Conservation (phyloP, 495 filamentous ascomycete genomes). For the Astrocystis sublimbata region DNA sequence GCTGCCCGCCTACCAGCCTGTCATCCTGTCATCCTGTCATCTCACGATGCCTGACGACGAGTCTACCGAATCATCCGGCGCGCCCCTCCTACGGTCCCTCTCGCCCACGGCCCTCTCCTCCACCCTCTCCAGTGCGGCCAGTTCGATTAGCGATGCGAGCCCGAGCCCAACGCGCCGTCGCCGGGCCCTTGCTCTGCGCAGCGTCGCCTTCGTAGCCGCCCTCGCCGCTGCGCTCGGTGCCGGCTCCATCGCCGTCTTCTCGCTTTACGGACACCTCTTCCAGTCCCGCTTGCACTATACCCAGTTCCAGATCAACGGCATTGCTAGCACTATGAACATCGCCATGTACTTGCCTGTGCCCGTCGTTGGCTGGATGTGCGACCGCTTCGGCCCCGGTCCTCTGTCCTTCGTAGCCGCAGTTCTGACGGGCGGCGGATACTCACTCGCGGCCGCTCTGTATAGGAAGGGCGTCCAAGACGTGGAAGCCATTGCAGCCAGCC, state of each 20-base stretch:
- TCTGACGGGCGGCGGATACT: conserved; percentile 78
- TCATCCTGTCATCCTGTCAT: too few relatives aligned
- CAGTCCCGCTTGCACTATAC: conserved; percentile 80
- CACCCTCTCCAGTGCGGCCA: conserved; percentile 33
- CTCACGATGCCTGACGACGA: too few relatives aligned
- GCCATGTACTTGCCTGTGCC: conserved; percentile 88
- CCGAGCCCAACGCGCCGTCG: conserved; percentile 27
- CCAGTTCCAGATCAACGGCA: conserved; percentile 86
- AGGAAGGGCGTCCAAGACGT: conserved; percentile 56
- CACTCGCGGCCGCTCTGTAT: conserved; percentile 80
- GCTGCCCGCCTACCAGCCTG: too few relatives aligned
- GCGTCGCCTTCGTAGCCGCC: conserved; percentile 42
- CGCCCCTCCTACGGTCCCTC: conserved; percentile 33
- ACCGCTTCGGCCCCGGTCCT: conserved; percentile 76
- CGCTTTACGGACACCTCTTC: conserved; percentile 86
- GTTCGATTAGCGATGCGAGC: conserved; percentile 37
- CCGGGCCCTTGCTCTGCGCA: conserved; percentile 32
- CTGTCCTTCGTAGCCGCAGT: conserved; percentile 69
- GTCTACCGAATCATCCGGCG: conserved; percentile 24
- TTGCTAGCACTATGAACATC: conserved; percentile 80
- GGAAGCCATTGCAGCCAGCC: conserved; percentile 42
- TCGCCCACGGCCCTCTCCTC: conserved; percentile 39
- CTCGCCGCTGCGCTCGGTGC: conserved; percentile 64
- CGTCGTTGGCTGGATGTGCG: conserved; percentile 86
- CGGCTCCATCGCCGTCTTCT: conserved; percentile 84